Evolutionary conservation across 2,329 filamentous ascomycete genomes (phyloP).

Genomic region (Monosporascus sp.): DNA sequence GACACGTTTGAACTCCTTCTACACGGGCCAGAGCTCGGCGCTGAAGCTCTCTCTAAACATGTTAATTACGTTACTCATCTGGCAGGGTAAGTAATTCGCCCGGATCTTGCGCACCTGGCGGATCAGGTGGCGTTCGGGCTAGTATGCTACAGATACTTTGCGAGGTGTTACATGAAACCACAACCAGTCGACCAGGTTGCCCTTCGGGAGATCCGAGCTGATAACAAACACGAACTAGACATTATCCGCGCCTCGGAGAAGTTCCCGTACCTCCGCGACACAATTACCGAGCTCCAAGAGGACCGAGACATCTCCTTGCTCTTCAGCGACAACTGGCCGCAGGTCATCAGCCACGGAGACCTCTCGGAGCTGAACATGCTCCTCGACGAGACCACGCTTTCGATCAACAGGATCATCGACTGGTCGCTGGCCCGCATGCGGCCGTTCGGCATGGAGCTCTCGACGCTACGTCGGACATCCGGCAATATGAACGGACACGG

Average conservation of each 20-base stretch:
- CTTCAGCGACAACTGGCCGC: conserved; percentile 8
- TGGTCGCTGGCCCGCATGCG: conserved; percentile 22
- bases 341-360: conserved; percentile 21
- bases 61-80: neutral
- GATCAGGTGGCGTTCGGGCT: too few relatives aligned
- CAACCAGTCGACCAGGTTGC: neutral
- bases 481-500: neutral
- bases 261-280: neutral
- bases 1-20: neutral
- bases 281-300: neutral
- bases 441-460: conserved; percentile 25
- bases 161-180: neutral
- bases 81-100: neutral
- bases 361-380: conserved; percentile 25
- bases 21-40: too few relatives aligned
- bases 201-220: neutral
- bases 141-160: neutral
- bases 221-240: neutral
- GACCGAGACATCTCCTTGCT: conserved; percentile 1
- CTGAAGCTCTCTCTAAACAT: neutral
- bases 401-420: conserved; percentile 25
- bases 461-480: conserved; percentile 9
- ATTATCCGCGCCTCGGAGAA: neutral
- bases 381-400: conserved; percentile 16
- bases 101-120: too few relatives aligned